Evolutionary conservation across 2,329 filamentous ascomycete genomes (phyloP).

Genomic region (Hysterium pulicare): DNA sequence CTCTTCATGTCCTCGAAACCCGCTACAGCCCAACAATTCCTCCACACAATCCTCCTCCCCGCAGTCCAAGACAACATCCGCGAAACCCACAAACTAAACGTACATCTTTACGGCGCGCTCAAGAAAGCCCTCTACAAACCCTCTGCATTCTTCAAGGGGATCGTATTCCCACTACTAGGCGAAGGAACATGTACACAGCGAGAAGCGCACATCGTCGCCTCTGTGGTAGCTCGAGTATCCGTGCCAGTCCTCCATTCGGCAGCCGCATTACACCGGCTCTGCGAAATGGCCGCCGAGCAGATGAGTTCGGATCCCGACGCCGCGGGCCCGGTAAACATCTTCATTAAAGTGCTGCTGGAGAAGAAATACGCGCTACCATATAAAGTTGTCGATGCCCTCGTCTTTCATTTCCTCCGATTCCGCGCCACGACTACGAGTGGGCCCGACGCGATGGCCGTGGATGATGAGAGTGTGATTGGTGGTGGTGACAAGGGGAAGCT

Average conservation of each 20-base stretch:
- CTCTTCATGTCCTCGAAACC: constrained; percentile 89
- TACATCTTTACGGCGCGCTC: constrained; percentile 89
- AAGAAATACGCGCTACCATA: constrained; percentile 97
- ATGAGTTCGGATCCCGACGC: constrained; percentile 78
- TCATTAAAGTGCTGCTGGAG: constrained; percentile 88
- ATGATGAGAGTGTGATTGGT: constrained; percentile 30
- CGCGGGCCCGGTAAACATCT: constrained; percentile 88
- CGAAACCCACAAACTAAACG: constrained; percentile 91
- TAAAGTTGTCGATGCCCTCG: constrained; percentile 88
- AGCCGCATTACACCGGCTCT: constrained; percentile 84
- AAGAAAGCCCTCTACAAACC: constrained; percentile 95
- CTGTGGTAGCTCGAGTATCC: constrained; percentile 77
- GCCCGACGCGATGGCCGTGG: constrained; percentile 56
- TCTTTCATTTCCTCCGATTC: constrained; percentile 96
- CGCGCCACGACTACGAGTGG: constrained; percentile 62
- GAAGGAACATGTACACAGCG: constrained; percentile 86
- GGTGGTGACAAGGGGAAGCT: constrained; percentile 57
- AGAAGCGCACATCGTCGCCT: constrained; percentile 88
- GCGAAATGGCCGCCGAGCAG: constrained; percentile 90
- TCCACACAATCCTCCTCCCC: constrained; percentile 82
- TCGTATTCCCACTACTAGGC: constrained; percentile 84
- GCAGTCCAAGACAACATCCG: constrained; percentile 91
- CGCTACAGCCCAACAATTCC: constrained; percentile 74
- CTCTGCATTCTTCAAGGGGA: constrained; percentile 92
- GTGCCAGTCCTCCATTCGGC: constrained; percentile 91